phyloP scores from a whole-genome alignment of 495 filamentous ascomycete genomes.

The Neurospora sp. region DNA sequence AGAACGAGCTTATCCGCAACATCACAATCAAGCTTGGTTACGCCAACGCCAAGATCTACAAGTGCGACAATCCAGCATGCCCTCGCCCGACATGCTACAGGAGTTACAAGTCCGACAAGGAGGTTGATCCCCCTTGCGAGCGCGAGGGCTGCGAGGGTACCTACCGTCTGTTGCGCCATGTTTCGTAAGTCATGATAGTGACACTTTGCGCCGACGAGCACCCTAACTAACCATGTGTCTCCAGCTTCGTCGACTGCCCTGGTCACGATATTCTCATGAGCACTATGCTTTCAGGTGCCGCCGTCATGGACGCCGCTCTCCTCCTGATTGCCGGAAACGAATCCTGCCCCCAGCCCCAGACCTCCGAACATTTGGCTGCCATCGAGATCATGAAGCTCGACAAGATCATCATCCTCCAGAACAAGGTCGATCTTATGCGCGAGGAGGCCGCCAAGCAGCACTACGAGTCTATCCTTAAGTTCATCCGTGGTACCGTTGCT shows the following conservation, averaged over 20 bases:
- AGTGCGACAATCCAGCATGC: constrained; percentile 86
- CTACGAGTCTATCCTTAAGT: constrained; percentile 92
- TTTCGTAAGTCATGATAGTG: constrained; percentile 52
- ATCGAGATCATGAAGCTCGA: constrained; percentile 99
- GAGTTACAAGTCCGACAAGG: constrained; percentile 97
- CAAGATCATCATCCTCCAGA: constrained; percentile 98
- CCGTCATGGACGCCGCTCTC: constrained; percentile 97
- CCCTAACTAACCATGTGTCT: constrained; percentile 1
- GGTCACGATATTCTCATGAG: constrained; percentile 99
- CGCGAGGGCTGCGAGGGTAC: constrained; percentile 77
- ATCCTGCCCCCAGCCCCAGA: constrained; percentile 97
- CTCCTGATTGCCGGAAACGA: constrained; percentile 97
- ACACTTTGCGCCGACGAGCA: neutral
- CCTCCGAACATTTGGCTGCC: constrained; percentile 93
- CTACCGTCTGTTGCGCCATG: constrained; percentile 77
- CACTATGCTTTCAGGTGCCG: constrained; percentile 98
- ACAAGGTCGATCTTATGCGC: constrained; percentile 97
- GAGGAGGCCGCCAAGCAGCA: constrained; percentile 87
- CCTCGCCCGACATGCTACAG: constrained; percentile 91
- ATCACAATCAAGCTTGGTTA: constrained; percentile 99
- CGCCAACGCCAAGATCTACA: constrained; percentile 98
- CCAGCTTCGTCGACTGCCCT: constrained; percentile 92
- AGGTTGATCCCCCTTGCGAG: constrained; percentile 91
- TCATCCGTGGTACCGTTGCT: constrained; percentile 93
- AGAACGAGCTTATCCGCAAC: constrained; percentile 97